Evolutionary conservation across 192 early-diverging fungal genomes (phyloP).

Genomic region (Nowakowskiella sp.): DNA sequence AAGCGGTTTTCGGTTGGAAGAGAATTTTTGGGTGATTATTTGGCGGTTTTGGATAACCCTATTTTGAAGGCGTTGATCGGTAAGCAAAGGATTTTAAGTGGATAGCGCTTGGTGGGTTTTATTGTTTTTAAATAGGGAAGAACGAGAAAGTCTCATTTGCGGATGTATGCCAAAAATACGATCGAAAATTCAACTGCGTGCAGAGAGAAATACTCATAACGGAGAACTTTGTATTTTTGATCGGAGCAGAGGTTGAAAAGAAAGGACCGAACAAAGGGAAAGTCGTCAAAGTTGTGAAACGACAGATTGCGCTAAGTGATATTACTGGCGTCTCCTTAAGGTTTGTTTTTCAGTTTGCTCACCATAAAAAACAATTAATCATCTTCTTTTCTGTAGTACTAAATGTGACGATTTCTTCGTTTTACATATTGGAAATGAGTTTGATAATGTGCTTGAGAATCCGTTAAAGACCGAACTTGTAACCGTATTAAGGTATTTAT

Average conservation of each 20-base stretch:
- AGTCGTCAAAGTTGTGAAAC: constrained; percentile 48
- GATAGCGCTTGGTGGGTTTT: neutral
- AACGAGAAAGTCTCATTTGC: constrained; percentile 47
- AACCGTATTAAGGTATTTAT: constrained; percentile 37
- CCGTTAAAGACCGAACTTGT: constrained; percentile 54
- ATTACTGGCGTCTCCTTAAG: constrained; percentile 41
- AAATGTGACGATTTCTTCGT: constrained; percentile 49
- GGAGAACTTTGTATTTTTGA: constrained; percentile 38
- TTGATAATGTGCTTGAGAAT: constrained; percentile 48
- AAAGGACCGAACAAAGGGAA: constrained; percentile 53
- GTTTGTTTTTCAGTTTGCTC: constrained; percentile 10
- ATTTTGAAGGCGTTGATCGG: constrained; percentile 47
- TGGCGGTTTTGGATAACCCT: constrained; percentile 53
- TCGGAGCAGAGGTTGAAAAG: constrained; percentile 48
- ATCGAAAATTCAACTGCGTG: constrained; percentile 49
- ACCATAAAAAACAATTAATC: neutral
- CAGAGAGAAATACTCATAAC: constrained; percentile 41
- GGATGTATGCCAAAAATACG: constrained; percentile 43
- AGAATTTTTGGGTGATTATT: constrained; percentile 86
- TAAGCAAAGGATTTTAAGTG: constrained; percentile 13
- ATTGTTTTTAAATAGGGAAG: constrained; percentile 29
- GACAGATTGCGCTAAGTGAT: constrained; percentile 36
- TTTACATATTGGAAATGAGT: constrained; percentile 42
- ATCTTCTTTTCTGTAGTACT: constrained; percentile 16
- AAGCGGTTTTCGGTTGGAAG: constrained; percentile 82